phyloP scores from a whole-genome alignment of 148 eudicot genomes.

The Camellia lanceoleosa region DNA sequence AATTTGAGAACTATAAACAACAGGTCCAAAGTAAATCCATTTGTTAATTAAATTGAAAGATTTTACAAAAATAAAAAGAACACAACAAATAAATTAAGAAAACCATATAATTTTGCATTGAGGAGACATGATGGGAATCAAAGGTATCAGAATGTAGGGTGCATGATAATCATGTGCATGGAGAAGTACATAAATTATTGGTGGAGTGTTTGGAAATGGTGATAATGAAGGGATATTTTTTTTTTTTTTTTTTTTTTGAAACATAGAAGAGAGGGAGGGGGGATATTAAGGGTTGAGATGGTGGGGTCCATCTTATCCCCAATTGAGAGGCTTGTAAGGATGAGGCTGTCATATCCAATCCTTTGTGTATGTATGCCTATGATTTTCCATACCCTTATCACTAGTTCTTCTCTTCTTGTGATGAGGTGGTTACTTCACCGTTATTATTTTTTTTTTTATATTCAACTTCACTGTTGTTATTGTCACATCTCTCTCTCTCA shows the following conservation, averaged over 20 bases:
- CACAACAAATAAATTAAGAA: too few relatives aligned
- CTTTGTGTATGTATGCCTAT: background rate
- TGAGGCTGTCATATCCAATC: constrained; percentile 35
- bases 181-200: background rate
- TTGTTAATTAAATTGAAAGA: too few relatives aligned
- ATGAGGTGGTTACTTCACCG: too few relatives aligned
- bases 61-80: too few relatives aligned
- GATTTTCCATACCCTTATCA: constrained; percentile 14
- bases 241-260: background rate
- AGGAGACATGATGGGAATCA: too few relatives aligned
- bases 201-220: background rate
- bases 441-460: too few relatives aligned
- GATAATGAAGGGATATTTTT: background rate
- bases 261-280: background rate
- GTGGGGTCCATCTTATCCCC: constrained; percentile 36
- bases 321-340: constrained; percentile 30
- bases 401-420: background rate
- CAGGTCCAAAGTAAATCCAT: too few relatives aligned
- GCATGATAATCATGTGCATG: constrained; percentile 7
- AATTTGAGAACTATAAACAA: too few relatives aligned
- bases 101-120: too few relatives aligned
- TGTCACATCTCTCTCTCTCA: too few relatives aligned
- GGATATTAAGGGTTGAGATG: constrained; percentile 3
- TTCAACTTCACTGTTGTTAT: too few relatives aligned
- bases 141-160: background rate